Base-by-base conservation (phyloP, 1,284 basidiomycete species). In the Phylloporus sp. region DNA sequence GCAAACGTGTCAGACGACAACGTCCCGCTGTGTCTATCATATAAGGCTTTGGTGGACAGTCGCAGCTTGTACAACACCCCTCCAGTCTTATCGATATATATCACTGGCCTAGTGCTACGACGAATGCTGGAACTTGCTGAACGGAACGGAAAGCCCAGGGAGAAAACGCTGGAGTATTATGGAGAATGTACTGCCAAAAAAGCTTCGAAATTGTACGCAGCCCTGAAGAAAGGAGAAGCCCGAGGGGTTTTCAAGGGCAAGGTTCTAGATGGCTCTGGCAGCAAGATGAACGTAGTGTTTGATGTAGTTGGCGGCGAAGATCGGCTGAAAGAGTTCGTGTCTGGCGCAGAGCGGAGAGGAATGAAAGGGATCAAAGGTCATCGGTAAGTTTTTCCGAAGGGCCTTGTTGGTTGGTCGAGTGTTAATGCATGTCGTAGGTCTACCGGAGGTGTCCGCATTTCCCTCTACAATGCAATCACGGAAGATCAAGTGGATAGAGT, bases 211-310 rank as follows among this genome's bases (percentile, higher is more conserved):
- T 75, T 98, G 51, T 98, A 98, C 77, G 80, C 74, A 1, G 87
- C 83, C 2, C 72, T 98, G 64, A 84, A 87, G 69, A 82, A 86
- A 68, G 93, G 93, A 6, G 90, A 91, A 75, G 81, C 79, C 62
- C 84, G 83, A 72, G 93, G 92, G 0, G 77, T 91, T 54, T 84
- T 93, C 69, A 84, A 79, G 68, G 75, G 83, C 47, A 91, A 91
- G 72, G 94, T 95, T 18, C 81, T 85, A 70, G 83, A 87, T 67
- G 88, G 86, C 4, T 88, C 90, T 50, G 85, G 90, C 58, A 96
- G 93, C 78, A 92, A 93, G 88, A 98, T 98, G 95, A 98, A 98
- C 75, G 84, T 94, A 18, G 91, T 94, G 0, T 98, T 97, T 78
- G 86, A 88, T 63, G 81, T 95, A 32, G 71, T 86, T 20, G 90